Conservation (phyloP, 805 yeast species). For the Kazachstania psychrophila region DNA sequence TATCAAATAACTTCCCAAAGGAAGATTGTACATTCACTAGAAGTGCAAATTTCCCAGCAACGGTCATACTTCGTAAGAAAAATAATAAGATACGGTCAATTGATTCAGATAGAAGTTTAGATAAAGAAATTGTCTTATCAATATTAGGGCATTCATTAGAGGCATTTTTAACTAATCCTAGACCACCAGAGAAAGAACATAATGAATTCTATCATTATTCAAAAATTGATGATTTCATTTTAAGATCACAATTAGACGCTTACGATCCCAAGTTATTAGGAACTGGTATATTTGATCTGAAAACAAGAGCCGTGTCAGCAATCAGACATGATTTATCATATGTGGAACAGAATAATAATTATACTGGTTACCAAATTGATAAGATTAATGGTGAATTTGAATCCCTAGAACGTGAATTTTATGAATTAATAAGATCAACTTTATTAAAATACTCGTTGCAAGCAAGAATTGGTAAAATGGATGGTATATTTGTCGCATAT, state of each 20-base stretch:
- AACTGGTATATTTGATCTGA: conserved; percentile 83
- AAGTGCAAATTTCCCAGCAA: conserved; percentile 44
- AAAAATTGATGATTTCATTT: conserved; percentile 52
- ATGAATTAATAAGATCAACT: conserved; percentile 66
- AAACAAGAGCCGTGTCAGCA: conserved; percentile 84
- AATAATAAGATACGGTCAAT: conserved; percentile 47
- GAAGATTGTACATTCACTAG: conserved; percentile 31
- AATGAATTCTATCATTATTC: conserved; percentile 63
- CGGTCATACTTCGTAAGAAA: conserved; percentile 47
- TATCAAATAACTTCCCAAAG: conserved; percentile 38
- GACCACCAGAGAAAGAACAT: conserved; percentile 1
- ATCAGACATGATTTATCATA: conserved; percentile 68
- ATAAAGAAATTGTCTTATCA: conserved; percentile 58
- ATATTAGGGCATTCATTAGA: conserved; percentile 76
- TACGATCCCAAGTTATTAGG: conserved; percentile 71
- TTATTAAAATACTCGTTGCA: conserved; percentile 80
- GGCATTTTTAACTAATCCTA: conserved; percentile 38
- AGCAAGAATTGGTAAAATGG: conserved; percentile 94
- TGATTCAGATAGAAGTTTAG: conserved; percentile 60
- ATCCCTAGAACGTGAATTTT: conserved; percentile 73
- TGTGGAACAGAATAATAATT: conserved; percentile 43
- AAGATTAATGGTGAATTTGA: conserved; percentile 57
- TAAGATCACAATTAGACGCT: conserved; percentile 91
- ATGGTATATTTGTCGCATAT: conserved; percentile 86
- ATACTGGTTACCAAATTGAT: conserved; percentile 59